These are phyloP conservation scores for Bacidia gigantensis DNA, from an alignment of 495 filamentous ascomycete species.

Conservation along the genomic window DNA sequence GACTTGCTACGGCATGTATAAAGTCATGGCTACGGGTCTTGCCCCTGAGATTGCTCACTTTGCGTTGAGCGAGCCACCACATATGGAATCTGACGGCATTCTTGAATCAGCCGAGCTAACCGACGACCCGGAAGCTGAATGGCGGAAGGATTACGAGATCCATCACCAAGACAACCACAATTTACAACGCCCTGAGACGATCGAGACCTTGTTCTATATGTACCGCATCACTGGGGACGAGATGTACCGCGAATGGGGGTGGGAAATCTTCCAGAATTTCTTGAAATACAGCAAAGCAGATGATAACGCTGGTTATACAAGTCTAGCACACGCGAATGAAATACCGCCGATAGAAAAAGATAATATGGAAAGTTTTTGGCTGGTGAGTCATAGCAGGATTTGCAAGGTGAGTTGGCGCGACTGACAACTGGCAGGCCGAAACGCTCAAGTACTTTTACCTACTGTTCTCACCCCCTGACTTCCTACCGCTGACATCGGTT, in stretches of 20 bases:
- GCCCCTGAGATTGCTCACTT: constrained; percentile 91
- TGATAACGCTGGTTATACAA: constrained; percentile 59
- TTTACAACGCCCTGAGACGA: constrained; percentile 88
- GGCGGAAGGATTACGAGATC: constrained; percentile 65
- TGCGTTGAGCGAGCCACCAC: constrained; percentile 50
- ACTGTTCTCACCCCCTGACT: constrained; percentile 72
- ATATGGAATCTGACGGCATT: constrained; percentile 36
- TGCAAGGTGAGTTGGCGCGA: neutral
- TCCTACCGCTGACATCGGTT: constrained; percentile 70
- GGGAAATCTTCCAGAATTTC: constrained; percentile 95
- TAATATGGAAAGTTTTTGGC: constrained; percentile 94
- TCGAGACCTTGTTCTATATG: constrained; percentile 95
- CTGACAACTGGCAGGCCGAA: constrained; percentile 49
- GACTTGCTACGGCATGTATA: constrained; percentile 96
- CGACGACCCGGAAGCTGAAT: constrained; percentile 36
- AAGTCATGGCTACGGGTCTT: constrained; percentile 70
- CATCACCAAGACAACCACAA: constrained; percentile 71
- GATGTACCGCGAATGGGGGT: constrained; percentile 91
- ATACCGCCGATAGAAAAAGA: constrained; percentile 52
- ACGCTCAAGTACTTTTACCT: constrained; percentile 97
- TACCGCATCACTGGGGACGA: constrained; percentile 92
- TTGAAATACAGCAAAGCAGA: constrained; percentile 65
- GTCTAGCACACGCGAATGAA: constrained; percentile 57
- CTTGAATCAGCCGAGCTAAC: constrained; percentile 31
- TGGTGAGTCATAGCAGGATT: constrained; percentile 36